Conservation (phyloP, 441 rosid genomes). For the Erodium moschatum region DNA sequence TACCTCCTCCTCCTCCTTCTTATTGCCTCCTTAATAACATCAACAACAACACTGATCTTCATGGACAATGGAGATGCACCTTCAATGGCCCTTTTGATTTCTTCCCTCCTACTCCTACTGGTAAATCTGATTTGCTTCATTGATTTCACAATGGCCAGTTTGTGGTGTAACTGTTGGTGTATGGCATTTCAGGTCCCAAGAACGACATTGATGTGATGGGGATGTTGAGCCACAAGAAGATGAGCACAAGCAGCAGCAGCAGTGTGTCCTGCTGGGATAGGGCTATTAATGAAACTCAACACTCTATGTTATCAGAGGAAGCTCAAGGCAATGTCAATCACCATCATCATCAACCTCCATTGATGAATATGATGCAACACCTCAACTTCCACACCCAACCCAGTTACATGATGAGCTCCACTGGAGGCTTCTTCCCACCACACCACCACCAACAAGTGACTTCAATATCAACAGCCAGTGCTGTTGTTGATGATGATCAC, state of each 20-base stretch:
- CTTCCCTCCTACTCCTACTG: conserved; percentile 23
- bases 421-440: conserved; percentile 16
- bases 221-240: conserved; percentile 7
- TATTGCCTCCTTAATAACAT: conserved; percentile 4
- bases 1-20: conserved; percentile 27
- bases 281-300: conserved; percentile 27
- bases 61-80: background rate
- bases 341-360: conserved; percentile 22
- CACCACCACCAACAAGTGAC: conserved; percentile 26
- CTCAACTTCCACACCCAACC: conserved; percentile 18
- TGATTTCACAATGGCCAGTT: conserved; percentile 12
- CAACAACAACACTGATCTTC: background rate
- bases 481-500: conserved; percentile 25
- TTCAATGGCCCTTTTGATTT: conserved; percentile 37
- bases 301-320: background rate
- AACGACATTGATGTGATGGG: conserved; percentile 35
- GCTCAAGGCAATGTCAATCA: conserved; percentile 14
- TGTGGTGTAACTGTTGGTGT: background rate
- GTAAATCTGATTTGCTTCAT: too few relatives aligned
- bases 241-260: too few relatives aligned
- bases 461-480: conserved; percentile 15
- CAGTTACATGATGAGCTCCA: background rate
- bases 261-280: conserved; percentile 25
- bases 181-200: conserved; percentile 31
- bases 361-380: conserved; percentile 25